A percentile compares a stretch with the other conserved stretches of the same genome.
Evolutionary conservation across 306 rosid genomes (phyloP).

Genomic region (cucumber (Cucumis sativus)): DNA sequence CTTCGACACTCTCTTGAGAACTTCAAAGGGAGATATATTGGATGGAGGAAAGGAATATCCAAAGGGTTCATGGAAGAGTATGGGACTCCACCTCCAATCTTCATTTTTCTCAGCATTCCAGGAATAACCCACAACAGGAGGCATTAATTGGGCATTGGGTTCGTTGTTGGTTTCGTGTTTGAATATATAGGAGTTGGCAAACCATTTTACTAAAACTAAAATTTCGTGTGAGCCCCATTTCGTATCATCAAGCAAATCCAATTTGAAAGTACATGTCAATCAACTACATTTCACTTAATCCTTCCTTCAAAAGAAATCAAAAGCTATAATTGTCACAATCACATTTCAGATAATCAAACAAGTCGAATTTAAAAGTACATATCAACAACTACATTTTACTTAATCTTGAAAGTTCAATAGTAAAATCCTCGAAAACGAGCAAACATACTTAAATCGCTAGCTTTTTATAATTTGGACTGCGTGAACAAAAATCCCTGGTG

Average conservation of each 20-base stretch:
- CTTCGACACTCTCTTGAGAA: slow-evolving; percentile 77
- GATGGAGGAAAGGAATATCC: slow-evolving; percentile 79
- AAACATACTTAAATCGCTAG: neutral
- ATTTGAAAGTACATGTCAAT: neutral
- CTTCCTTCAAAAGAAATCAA: neutral
- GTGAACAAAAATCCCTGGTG: neutral
- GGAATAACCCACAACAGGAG: slow-evolving; percentile 34
- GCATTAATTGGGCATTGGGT: no score
- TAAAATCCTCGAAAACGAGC: neutral
- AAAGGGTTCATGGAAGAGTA: slow-evolving; percentile 77
- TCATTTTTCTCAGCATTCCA: slow-evolving; percentile 98
- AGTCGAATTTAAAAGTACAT: neutral
- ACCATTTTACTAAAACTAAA: no score
- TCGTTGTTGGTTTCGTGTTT: no score
- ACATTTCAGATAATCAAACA: neutral
- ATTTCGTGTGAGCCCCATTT: neutral
- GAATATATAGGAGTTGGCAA: no score
- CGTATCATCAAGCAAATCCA: neutral
- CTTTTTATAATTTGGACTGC: neutral
- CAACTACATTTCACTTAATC: neutral
- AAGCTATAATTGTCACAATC: neutral
- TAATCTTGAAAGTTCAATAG: neutral
- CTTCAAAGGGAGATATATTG: slow-evolving; percentile 41
- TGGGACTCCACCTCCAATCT: slow-evolving; percentile 95
- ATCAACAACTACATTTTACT: neutral